Base-by-base conservation (phyloP, 164 flowering plant species). In the Chloranthus sessilifolius region DNA sequence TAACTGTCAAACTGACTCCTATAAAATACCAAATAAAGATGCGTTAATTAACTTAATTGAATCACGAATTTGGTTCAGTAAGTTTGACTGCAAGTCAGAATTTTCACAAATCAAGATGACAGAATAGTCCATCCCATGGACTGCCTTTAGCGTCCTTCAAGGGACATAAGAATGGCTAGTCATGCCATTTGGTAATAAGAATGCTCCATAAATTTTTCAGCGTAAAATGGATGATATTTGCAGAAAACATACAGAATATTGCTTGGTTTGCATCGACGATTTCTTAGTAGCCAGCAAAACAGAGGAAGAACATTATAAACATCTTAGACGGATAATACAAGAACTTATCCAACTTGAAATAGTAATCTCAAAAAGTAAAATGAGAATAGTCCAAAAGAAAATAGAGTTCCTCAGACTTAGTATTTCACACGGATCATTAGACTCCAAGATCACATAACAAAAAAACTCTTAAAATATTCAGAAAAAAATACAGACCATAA, bases 131-230 rank as follows among this genome's bases (percentile, higher is more conserved):
- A 38, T 36, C 4, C 42, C 41, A 5, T 8, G 15, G 5, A 51
- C 43, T 11, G 44, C 44, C 7, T 51, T 51, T 0, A 36, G 14
- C 3, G 20, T 23, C 7, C 55, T 33, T 1, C 41, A 51, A 23
- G 43, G n/a, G 55, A 1, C 22, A 22, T 51, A 36, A 20, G 44
- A 51, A 38, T 51, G 43, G 43, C 29, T 23, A 12, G 44, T 51
- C 2, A 36, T 51, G 43, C 55, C 44, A 11, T 51, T 51, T 6
- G 44, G 43, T 4, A 25, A 11, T 7, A 49, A 21, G 5, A 49
- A 49, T 11, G 41, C 53, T 1, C 53, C 41, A 3, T 9, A 35
- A 33, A 34, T 34, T 19, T 49, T 31, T 11, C 53, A 49, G 21
- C 10, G 23, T 0, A n/a, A 29, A 7, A 51, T 51, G 55, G 44